Evolutionary conservation across 2,329 filamentous ascomycete species (phyloP), one percentile per base, ranked within the genome.

Genomic region (Penicillium glabrum): DNA sequence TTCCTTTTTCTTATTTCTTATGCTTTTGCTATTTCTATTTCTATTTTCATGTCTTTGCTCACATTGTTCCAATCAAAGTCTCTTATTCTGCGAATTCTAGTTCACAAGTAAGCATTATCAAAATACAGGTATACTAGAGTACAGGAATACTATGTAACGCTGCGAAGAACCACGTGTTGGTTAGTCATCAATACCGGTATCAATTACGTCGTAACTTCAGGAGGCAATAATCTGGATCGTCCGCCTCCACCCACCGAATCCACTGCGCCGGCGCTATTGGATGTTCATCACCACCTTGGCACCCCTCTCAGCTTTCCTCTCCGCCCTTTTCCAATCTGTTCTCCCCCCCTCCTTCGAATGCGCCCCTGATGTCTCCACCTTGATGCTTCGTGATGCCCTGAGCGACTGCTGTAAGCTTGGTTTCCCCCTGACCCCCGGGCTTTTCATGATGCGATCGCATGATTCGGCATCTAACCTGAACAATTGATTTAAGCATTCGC

Each of bases 241-340:
- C 49, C 19, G 19, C 35, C 47, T 50, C 47, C 39, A 33, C 37
- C 41, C 27, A 39, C 33, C 14, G 33, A 58, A 51, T 46, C 47
- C 51, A 58, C 52, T 16, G 29, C 19, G 27, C 24, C 48, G 53
- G 46, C 35, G 44, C 44, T 49, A 59, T 59, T 59, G 52, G 50
- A 50, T 57, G 41, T 37, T 16, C 48, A 50, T 48, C 47, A 49
- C 35, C 47, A 46, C 45, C 57, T 59, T 59, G 59, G 59, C 59
- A 59, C 59, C 53, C 54, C 57, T 52, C 60, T 58, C 60, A 54
- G 52, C 54, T 57, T 51, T 39, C 26, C 35, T 46, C 59, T 61
- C 51, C 56, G 45, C 56, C 53, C 41, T 52, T 59, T 57, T 51
- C 35, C 50, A 37, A 37, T 46, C 51, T 46, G 43, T 41, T 47